Percentiles rank a stretch among this genome's conserved stretches.
These are phyloP conservation scores for Hordeum marinum DNA, from an alignment of 176 grass and related monocot genomes.

Conservation along the genomic window DNA sequence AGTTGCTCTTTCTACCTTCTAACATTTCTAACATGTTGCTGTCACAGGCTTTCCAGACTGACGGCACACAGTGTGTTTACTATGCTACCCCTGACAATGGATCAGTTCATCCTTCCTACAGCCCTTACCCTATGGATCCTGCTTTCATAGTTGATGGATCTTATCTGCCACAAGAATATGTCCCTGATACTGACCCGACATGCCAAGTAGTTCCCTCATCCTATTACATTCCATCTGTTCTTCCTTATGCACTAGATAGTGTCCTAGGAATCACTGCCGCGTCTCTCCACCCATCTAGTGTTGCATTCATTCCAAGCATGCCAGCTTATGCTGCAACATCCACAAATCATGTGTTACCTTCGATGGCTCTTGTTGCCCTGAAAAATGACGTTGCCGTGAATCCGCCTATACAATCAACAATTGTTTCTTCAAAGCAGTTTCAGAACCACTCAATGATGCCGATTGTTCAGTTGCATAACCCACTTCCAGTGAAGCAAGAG, in stretches of 20 bases:
- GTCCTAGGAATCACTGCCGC: slow-evolving; percentile 19
- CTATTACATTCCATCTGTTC: slow-evolving; percentile 51
- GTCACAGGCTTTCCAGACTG: slow-evolving; percentile 43
- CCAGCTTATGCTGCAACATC: slow-evolving; percentile 35
- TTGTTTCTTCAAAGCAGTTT: slow-evolving; percentile 53
- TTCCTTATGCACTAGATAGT: slow-evolving; percentile 48
- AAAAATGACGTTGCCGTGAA: slow-evolving; percentile 24
- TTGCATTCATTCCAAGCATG: slow-evolving; percentile 31
- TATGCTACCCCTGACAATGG: slow-evolving; percentile 54
- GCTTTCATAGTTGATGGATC: slow-evolving; percentile 43
- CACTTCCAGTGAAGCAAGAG: slow-evolving; percentile 45
- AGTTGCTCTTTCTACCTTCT: background rate
- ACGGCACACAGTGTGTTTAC: slow-evolving; percentile 55
- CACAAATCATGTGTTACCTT: slow-evolving; percentile 19
- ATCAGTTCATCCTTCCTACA: slow-evolving; percentile 57
- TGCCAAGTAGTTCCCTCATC: slow-evolving; percentile 47
- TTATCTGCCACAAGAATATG: slow-evolving; percentile 40
- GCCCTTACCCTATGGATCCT: slow-evolving; percentile 48
- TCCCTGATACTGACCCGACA: slow-evolving; percentile 44
- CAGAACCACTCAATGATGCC: slow-evolving; percentile 29
- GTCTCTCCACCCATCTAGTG: slow-evolving; percentile 19
- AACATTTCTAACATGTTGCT: background rate
- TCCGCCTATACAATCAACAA: slow-evolving; percentile 37
- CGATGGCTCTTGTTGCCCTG: slow-evolving; percentile 20
- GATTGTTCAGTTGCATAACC: slow-evolving; percentile 38